Base-by-base conservation (phyloP, 2,329 filamentous ascomycete species). In the Pyrenophora graminea region DNA sequence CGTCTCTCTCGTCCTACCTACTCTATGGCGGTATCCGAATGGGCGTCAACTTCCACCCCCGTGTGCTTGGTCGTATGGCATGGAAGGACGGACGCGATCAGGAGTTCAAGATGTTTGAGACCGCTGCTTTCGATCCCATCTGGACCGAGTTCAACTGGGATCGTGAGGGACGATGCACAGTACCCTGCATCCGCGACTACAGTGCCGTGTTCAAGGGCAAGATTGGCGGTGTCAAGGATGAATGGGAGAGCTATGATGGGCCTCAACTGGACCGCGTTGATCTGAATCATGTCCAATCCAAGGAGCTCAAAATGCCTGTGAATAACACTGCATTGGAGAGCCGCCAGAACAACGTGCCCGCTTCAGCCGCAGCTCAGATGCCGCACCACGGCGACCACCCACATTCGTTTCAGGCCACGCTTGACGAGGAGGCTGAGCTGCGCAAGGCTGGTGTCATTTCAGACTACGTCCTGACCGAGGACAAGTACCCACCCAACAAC, bases 121-220 rank as follows among this genome's bases (percentile, higher is more conserved):
- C 80, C 1, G 80, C 77, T 4, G 77, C 80, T 4, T 82, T 83
- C 48, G 81, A 83, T 56, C 80, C 81, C 1, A 81, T 83, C 59
- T 83, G 81, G 81, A 79, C 80, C 1, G 79, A 82, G 56, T 82
- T 82, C 64, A 81, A 82, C 58, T 80, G 77, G 75, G 80, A 77
- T 31, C 74, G 78, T 37, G 74, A 80, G 57, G 79, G 78, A 2
- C 71, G 74, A 32, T 83, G 81, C 62, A 81, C 80, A 0, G 75
- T 83, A 2, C 81, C 81, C 1, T 83, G 81, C 55, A 70, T 82
- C 27, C 76, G 77, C 25, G 80, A 82, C 57, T 83, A 83, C 56
- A 69, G 77, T 34, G 76, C 77, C 10, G 80, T 78, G 0, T 82
- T 83, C 68, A 78, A 80, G 57, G 78, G 78, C 30, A 78, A 73